A percentile compares a stretch with the other conserved stretches of the same genome.
Conservation (phyloP, 2,329 filamentous ascomycete species). For the Colletotrichum tabaci region DNA sequence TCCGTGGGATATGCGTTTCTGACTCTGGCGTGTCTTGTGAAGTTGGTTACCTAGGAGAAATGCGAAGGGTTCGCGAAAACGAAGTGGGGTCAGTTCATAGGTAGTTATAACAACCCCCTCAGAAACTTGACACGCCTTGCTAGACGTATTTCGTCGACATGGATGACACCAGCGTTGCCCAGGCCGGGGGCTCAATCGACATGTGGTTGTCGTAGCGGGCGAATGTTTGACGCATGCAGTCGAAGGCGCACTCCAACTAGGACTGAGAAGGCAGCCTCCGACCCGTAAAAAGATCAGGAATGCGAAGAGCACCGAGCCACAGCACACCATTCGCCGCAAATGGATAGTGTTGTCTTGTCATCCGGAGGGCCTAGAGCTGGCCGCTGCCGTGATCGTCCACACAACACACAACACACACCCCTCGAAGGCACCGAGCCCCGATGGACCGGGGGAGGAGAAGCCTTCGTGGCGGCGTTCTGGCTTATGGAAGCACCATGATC, state of each 20-base stretch:
- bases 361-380: slow-evolving; percentile 4
- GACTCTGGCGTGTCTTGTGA: neutral
- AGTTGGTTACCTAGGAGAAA: neutral
- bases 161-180: neutral
- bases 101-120: neutral
- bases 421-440: neutral
- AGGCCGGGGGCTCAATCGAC: neutral
- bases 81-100: neutral
- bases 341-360: neutral
- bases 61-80: neutral
- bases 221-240: neutral
- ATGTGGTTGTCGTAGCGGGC: neutral
- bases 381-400: neutral
- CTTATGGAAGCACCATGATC: neutral
- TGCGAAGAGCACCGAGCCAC: neutral
- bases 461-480: slow-evolving; percentile 21
- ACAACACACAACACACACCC: neutral
- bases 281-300: too few species aligned
- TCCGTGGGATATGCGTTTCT: neutral
- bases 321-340: neutral
- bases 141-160: neutral
- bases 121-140: neutral
- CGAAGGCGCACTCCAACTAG: neutral
- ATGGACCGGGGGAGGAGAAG: neutral
- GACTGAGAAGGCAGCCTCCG: neutral